A percentile compares a stretch with the other conserved stretches of the same genome.
Conservation (phyloP, 352 stramenopile genomes). For the Elongisporangium anandrum region DNA sequence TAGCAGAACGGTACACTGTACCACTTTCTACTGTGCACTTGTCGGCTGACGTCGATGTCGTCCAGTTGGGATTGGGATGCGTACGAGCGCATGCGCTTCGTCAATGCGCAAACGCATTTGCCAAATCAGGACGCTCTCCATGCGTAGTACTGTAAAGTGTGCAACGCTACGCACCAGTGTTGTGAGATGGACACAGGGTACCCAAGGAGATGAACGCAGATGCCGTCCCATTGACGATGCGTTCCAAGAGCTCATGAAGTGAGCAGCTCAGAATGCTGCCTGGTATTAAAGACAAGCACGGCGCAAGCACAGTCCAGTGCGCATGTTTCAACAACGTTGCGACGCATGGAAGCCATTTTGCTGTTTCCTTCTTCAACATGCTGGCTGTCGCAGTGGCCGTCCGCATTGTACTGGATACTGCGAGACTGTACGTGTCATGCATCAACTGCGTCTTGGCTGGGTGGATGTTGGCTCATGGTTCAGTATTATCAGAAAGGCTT, state of each 20-base stretch:
- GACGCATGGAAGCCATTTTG: not conserved
- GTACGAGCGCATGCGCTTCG: not conserved
- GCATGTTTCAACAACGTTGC: not conserved
- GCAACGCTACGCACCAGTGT: not conserved
- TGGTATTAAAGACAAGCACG: not conserved
- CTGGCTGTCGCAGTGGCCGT: not conserved
- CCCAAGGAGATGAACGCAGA: too few relatives aligned
- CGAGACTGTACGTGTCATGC: not conserved
- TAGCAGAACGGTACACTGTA: not conserved
- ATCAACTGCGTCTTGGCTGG: not conserved
- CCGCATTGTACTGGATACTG: not conserved
- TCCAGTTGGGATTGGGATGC: not conserved
- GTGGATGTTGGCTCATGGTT: not conserved
- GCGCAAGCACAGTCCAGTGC: not conserved
- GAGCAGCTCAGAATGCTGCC: not conserved
- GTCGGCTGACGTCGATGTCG: not conserved
- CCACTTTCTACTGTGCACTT: not conserved
- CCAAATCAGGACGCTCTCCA: not conserved
- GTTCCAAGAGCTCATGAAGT: not conserved
- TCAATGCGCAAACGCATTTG: not conserved
- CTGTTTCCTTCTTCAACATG: not conserved
- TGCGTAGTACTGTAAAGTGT: not conserved
- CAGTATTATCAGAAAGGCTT: not conserved
- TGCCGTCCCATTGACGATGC: too few relatives aligned
- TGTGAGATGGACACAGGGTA: not conserved